phyloP scores from a whole-genome alignment of 805 yeast species.

The Ogataea populi-albae region DNA sequence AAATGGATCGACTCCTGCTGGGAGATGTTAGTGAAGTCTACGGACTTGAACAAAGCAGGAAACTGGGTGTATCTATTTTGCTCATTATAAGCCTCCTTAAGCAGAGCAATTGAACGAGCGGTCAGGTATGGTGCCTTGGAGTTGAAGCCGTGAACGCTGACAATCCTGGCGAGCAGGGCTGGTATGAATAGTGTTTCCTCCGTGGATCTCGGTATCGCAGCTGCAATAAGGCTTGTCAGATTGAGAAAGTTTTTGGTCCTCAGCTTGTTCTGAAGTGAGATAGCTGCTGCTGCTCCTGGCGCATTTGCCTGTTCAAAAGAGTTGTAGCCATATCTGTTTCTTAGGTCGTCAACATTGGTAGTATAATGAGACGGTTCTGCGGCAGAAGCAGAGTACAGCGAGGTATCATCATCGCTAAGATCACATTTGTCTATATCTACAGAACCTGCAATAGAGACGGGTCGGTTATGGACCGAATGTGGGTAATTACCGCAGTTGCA shows the following conservation, averaged over 20 bases:
- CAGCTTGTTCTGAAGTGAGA: slow-evolving; percentile 46
- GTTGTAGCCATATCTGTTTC: slow-evolving; percentile 26
- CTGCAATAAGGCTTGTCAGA: slow-evolving; percentile 59
- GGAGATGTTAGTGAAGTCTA: slow-evolving; percentile 38
- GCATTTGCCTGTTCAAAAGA: slow-evolving; percentile 68
- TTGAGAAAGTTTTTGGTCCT: slow-evolving; percentile 43
- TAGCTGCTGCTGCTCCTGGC: slow-evolving; percentile 72
- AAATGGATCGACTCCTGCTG: slow-evolving; percentile 44
- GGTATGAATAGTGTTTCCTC: slow-evolving; percentile 78
- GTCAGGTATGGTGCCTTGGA: slow-evolving; percentile 69
- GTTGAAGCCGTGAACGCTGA: slow-evolving; percentile 67
- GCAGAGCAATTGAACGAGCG: slow-evolving; percentile 66
- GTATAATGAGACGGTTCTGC: slow-evolving; percentile 19
- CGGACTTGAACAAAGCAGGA: slow-evolving; percentile 31
- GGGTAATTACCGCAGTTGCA: slow-evolving; percentile 56
- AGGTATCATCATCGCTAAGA: slow-evolving; percentile 46
- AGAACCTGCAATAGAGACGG: slow-evolving; percentile 65
- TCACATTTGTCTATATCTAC: slow-evolving; percentile 47
- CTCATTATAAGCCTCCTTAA: slow-evolving; percentile 50
- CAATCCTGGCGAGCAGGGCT: slow-evolving; percentile 62
- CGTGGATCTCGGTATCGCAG: slow-evolving; percentile 72
- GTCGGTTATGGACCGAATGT: slow-evolving; percentile 56
- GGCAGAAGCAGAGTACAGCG: slow-evolving; percentile 27
- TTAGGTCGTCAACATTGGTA: slow-evolving; percentile 21
- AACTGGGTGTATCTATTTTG: slow-evolving; percentile 30